Evolutionary conservation across 2,329 filamentous ascomycete species (phyloP), one percentile per base, ranked within the genome.

Genomic region (Cryphonectria radicalis): DNA sequence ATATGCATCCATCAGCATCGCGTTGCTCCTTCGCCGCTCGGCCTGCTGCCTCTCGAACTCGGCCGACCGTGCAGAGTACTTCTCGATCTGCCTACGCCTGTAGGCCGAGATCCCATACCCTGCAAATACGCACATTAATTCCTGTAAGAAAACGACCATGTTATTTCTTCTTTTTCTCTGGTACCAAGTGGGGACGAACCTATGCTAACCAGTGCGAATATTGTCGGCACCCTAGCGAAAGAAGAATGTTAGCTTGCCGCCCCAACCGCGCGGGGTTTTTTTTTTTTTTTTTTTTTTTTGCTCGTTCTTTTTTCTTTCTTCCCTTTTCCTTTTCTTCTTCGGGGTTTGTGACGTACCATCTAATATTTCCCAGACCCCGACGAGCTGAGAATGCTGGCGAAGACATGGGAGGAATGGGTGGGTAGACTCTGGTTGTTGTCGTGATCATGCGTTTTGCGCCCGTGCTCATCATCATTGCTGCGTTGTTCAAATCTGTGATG

Each of bases 1-100:
- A 71, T 87, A 87, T 70, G 85, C 82, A 50, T 86, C 82, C 77
- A 86, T 79, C 73, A 87, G 78, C 69, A 84, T 79, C 28, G 82
- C 80, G 71, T 85, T 81, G 64, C 78, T 78, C 55, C 78, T 77
- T 72, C 79, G 79, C 67, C 77, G 78, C 28, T 72, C 62, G 25
- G 25, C 11, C 37, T 72, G 66, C 35, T 66, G 67, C 19, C 63
- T 63, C 67, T 73, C 67, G 4, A 60, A 11, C 3, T 70, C 67
- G 59, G 53, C 37, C 32, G 60, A 60, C 25, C 60, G 67, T 40
- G 69, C 46, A 14, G 43, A 17, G 53, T 72, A 72, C 66, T 22
- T 63, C 59, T 68, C 67, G 40, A 69, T 63, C 43, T 70, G 72
- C 19, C 42, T 66, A 35, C 37, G 72, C 60, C 72, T 65, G n/a